Evolutionary conservation across 1,139 yeast genomes (phyloP).

Genomic region (Pichia kudriavzevii): DNA sequence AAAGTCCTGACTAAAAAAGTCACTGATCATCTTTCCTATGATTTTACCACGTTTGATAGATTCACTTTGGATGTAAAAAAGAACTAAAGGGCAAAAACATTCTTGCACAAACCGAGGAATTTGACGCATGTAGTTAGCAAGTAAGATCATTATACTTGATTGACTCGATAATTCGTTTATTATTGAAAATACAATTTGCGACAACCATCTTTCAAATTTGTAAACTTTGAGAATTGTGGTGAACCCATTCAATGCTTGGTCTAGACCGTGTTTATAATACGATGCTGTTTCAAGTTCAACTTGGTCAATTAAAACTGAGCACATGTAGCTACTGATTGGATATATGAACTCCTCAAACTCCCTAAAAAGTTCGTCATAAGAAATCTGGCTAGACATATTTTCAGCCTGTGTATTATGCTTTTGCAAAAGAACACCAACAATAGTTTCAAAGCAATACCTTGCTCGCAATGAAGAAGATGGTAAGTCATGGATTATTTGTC

Average conservation of each 20-base stretch:
- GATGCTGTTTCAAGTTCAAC: conserved; percentile 17
- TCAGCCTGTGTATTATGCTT: conserved; percentile 17
- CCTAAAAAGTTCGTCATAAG: conserved; percentile 21
- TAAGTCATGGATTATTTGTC: conserved; percentile 16
- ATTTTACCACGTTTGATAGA: conserved; percentile 13
- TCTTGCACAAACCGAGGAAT: conserved; percentile 16
- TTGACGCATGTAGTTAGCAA: conserved; percentile 23
- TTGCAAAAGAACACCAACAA: conserved; percentile 34
- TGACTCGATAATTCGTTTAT: conserved; percentile 29
- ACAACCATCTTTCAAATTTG: conserved; percentile 17
- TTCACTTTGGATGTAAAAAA: conserved; percentile 23
- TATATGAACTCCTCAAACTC: conserved; percentile 21
- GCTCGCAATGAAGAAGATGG: conserved; percentile 16
- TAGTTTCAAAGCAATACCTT: conserved; percentile 32
- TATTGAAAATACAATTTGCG: conserved; percentile 30
- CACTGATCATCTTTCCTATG: conserved; percentile 16
- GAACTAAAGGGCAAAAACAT: conserved; percentile 23
- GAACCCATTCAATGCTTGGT: conserved; percentile 16
- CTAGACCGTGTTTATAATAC: conserved; percentile 15
- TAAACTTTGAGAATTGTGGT: conserved; percentile 19
- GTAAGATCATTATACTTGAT: conserved; percentile 18
- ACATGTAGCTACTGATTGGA: conserved; percentile 33
- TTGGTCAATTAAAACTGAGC: conserved; percentile 29
- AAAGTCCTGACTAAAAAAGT: conserved; percentile 19
- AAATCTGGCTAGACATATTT: conserved; percentile 15